Evolutionary conservation across 2,329 filamentous ascomycete species (phyloP).

Genomic region (Aureobasidium sp.): DNA sequence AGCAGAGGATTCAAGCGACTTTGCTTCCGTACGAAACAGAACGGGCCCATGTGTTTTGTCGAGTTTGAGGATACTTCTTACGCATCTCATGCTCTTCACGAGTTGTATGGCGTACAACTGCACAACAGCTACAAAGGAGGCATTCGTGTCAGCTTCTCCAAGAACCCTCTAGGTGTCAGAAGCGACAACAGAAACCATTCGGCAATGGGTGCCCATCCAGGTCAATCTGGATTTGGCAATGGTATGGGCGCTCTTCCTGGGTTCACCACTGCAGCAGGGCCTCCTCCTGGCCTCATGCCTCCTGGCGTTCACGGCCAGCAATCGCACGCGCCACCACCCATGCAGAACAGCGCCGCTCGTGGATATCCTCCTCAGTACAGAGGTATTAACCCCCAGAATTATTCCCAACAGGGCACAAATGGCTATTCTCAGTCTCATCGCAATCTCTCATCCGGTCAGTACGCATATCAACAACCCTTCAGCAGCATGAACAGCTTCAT

Average conservation of each 20-base stretch:
- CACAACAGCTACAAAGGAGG: constrained; percentile 93
- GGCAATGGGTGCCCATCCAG: neutral
- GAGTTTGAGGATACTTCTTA: constrained; percentile 93
- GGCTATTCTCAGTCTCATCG: neutral
- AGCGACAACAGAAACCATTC: constrained; percentile 42
- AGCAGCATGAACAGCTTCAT: constrained; percentile 10
- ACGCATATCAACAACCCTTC: neutral
- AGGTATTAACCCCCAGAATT: neutral
- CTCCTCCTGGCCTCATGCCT: constrained; percentile 71
- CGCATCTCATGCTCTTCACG: constrained; percentile 82
- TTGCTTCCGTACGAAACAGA: constrained; percentile 89
- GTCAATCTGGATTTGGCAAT: constrained; percentile 56
- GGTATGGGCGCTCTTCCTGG: constrained; percentile 44
- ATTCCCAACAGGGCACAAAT: neutral
- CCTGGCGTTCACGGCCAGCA: constrained; percentile 46
- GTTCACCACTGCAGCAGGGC: constrained; percentile 50
- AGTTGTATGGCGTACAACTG: constrained; percentile 78
- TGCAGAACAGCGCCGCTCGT: neutral
- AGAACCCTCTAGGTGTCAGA: constrained; percentile 90
- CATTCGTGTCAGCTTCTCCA: constrained; percentile 92
- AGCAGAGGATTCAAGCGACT: constrained; percentile 92
- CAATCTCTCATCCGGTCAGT: neutral
- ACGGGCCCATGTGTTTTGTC: constrained; percentile 97
- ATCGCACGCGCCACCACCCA: neutral
- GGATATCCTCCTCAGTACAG: neutral